These are phyloP conservation scores for Pleurotus citrinopileatus DNA, from an alignment of 768 basidiomycete genomes.

Conservation along the genomic window DNA sequence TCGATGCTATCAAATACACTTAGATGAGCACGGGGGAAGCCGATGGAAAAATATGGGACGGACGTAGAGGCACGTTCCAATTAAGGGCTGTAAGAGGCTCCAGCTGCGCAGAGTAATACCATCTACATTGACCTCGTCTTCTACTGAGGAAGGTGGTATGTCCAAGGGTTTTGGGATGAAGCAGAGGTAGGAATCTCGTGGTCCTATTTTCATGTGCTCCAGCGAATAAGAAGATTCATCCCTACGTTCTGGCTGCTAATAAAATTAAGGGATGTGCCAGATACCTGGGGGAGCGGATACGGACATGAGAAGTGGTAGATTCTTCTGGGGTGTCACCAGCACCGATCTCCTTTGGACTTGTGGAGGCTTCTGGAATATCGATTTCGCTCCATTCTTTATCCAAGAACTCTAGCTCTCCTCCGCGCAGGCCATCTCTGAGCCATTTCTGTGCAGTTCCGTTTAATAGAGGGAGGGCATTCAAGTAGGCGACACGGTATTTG, in stretches of 20 bases:
- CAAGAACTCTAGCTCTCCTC: slow-evolving; percentile 77
- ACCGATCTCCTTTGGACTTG: slow-evolving; percentile 57
- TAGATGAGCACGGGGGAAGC: slow-evolving; percentile 24
- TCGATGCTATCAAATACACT: slow-evolving; percentile 53
- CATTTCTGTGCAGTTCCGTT: slow-evolving; percentile 74
- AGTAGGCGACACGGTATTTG: slow-evolving; percentile 76
- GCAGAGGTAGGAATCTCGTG: slow-evolving; percentile 70
- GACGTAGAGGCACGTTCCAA: slow-evolving; percentile 85
- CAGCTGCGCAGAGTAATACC: slow-evolving; percentile 73
- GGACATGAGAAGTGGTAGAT: slow-evolving; percentile 33
- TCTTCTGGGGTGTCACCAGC: slow-evolving; percentile 39
- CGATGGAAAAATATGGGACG: slow-evolving; percentile 34
- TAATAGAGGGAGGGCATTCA: slow-evolving; percentile 72
- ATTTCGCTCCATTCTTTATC: slow-evolving; percentile 56
- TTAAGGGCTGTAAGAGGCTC: slow-evolving; percentile 77
- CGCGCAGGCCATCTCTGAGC: slow-evolving; percentile 68
- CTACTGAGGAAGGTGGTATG: slow-evolving; percentile 35
- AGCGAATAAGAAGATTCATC: slow-evolving; percentile 45
- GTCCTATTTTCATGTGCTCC: slow-evolving; percentile 73
- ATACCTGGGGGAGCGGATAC: slow-evolving; percentile 19
- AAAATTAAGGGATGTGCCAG: slow-evolving; percentile 19
- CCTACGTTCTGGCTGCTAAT: slow-evolving; percentile 18
- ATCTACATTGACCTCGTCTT: slow-evolving; percentile 58
- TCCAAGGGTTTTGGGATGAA: slow-evolving; percentile 67
- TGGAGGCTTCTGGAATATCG: slow-evolving; percentile 31